Evolutionary conservation across 2,329 filamentous ascomycete species (phyloP), one percentile per base, ranked within the genome.

Genomic region (Penicillium capsulatum): DNA sequence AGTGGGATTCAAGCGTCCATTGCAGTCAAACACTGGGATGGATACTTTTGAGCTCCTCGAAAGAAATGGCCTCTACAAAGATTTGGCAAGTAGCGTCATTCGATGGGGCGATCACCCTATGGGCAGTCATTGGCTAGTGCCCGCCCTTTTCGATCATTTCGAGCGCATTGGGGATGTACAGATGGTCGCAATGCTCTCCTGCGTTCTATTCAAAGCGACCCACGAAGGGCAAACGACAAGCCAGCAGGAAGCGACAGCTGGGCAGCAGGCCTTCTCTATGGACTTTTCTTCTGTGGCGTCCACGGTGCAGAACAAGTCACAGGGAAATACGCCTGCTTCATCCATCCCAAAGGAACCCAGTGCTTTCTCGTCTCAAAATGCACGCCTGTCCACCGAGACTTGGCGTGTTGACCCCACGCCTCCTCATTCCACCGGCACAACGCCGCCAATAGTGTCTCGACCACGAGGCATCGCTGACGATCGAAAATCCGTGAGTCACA

Each of bases 111-210:
- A 74, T 39, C 74, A 80, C 63, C 70, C 76, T 4, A 67, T 81
- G 34, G 77, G 73, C 11, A 64, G 65, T 28, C 63, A 65, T 15
- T 81, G 76, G 73, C 65, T 82, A 14, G 69, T 81, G 24, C 70
- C 74, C 11, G 67, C 72, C 11, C 63, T 82, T 22, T 78, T 83
- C 41, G 67, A 75, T 7, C 71, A 81, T 57, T 82, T 79, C 43
- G 79, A 83, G 53, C 64, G 61, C 7, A 66, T 74, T 24, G 79
- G 74, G n/a, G 78, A 83, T 57, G 66, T 79, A 1, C 79, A 83
- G 54, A 80, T 81, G 75, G 68, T 83, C 22, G 80, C 77, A n/a
- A 79, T 80, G 73, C 61, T 83, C 26, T 78, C 79, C 3, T 80
- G 77, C 47, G 69, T 82, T 22, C 70, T 82, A 38, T 64, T 71